These are phyloP conservation scores for Clitocybe nebularis DNA, from an alignment of 1,284 basidiomycete species.

Conservation along the genomic window DNA sequence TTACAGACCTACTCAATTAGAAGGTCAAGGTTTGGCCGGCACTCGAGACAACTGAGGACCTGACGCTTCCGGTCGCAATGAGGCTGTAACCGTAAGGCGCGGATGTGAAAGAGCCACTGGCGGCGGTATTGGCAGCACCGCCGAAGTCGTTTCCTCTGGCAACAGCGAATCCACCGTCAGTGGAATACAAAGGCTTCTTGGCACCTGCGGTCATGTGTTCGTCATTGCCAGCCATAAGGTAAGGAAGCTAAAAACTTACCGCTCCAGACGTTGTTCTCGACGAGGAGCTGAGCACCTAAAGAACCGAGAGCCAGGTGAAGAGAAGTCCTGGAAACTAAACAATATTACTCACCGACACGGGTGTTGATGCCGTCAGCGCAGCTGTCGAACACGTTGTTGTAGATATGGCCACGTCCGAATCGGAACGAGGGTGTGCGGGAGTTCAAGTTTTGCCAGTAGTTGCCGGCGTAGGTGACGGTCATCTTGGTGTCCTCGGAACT, in stretches of 20 bases:
- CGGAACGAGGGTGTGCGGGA: conserved; percentile 39
- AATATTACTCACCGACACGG: conserved; percentile 33
- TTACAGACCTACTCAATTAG: conserved; percentile 18
- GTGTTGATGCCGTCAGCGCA: conserved; percentile 48
- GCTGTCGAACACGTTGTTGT: conserved; percentile 41
- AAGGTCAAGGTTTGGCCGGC: conserved; percentile 38
- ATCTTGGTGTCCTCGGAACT: conserved; percentile 30
- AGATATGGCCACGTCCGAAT: conserved; percentile 45
- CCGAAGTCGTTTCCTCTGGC: conserved; percentile 33
- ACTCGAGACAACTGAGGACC: conserved; percentile 25
- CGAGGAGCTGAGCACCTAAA: conserved; percentile 38
- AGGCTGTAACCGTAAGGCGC: conserved; percentile 36
- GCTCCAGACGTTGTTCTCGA: conserved; percentile 44
- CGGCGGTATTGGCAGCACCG: conserved; percentile 31
- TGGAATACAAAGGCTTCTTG: conserved; percentile 32
- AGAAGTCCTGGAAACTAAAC: conserved; percentile 9
- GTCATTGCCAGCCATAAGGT: not conserved
- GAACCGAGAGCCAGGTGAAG: conserved; percentile 1
- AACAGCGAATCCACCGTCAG: conserved; percentile 40
- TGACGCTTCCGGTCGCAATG: conserved; percentile 23
- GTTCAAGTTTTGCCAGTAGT: conserved; percentile 36
- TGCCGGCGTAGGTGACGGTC: conserved; percentile 36
- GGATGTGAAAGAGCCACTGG: conserved; percentile 30
- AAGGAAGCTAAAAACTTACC: conserved; percentile 18
- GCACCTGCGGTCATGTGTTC: not conserved